Evolutionary conservation across 768 basidiomycete genomes (phyloP).

Genomic region (Termitomyces sp.): DNA sequence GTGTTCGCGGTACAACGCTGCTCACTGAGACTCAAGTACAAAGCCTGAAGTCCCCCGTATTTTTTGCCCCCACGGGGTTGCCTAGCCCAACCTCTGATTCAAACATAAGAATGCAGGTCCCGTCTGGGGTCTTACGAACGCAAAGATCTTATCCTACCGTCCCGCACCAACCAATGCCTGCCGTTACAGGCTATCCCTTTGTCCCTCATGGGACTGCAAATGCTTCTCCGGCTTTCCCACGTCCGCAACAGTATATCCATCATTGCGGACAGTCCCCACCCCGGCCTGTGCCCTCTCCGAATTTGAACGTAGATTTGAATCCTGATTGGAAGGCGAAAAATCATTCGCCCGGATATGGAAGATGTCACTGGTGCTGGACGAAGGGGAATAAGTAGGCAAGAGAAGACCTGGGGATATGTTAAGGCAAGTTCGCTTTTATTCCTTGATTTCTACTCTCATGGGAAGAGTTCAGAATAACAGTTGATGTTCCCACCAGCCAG

Average conservation of each 20-base stretch:
- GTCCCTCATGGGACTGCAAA: not conserved
- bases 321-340: not conserved
- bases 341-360: not conserved
- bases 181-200: not conserved
- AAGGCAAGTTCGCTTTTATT: too few relatives aligned
- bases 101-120: not conserved
- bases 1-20: not conserved
- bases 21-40: not conserved
- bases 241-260: not conserved
- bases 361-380: not conserved
- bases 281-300: not conserved
- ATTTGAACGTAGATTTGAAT: not conserved
- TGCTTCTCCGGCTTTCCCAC: not conserved
- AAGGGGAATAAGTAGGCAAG: not conserved
- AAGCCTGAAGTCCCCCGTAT: not conserved
- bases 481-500: too few relatives aligned
- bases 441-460: too few relatives aligned
- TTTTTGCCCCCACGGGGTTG: not conserved
- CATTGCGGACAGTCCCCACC: not conserved
- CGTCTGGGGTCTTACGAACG: not conserved
- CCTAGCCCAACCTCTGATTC: not conserved
- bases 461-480: too few relatives aligned
- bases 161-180: not conserved
- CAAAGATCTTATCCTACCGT: not conserved
- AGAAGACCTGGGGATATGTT: not conserved